Evolutionary conservation across 2,329 filamentous ascomycete species (phyloP).

Genomic region (Myrmaecium sp.): DNA sequence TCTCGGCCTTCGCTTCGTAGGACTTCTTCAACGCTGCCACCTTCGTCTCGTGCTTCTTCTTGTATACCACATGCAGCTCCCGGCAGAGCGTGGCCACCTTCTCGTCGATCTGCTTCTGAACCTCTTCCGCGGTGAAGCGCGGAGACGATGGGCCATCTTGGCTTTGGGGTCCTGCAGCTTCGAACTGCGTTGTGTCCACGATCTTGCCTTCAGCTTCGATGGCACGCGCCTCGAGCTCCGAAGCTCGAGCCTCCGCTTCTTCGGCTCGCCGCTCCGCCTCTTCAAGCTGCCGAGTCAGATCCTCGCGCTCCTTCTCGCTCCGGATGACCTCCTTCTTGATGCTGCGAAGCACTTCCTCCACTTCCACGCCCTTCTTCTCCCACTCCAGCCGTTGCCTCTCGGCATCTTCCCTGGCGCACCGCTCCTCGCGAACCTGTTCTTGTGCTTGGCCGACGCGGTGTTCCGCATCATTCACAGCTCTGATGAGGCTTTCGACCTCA

Average conservation of each 20-base stretch:
- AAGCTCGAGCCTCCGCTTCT: conserved; percentile 57
- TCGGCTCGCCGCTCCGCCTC: conserved; percentile 59
- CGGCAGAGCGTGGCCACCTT: conserved; percentile 59
- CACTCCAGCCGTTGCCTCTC: conserved; percentile 62
- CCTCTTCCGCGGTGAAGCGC: conserved; percentile 23
- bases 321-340: conserved; percentile 68
- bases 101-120: conserved; percentile 62
- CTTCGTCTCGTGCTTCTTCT: conserved; percentile 93
- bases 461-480: conserved; percentile 78
- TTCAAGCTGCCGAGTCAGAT: conserved; percentile 56
- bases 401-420: conserved; percentile 50
- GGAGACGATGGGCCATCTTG: conserved; percentile 14
- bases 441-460: conserved; percentile 74
- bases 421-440: conserved; percentile 68
- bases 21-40: conserved; percentile 70
- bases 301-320: conserved; percentile 65
- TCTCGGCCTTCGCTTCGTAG: conserved; percentile 78
- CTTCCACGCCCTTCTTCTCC: conserved; percentile 72
- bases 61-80: conserved; percentile 85
- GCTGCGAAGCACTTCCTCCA: conserved; percentile 63
- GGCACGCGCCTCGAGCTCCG: conserved; percentile 41
- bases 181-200: conserved; percentile 48
- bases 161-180: conserved; percentile 15
- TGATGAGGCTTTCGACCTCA: conserved; percentile 73
- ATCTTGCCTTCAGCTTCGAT: conserved; percentile 47